Evolutionary conservation across 352 stramenopile genomes (phyloP).

Genomic region (Peronospora belbahrii): DNA sequence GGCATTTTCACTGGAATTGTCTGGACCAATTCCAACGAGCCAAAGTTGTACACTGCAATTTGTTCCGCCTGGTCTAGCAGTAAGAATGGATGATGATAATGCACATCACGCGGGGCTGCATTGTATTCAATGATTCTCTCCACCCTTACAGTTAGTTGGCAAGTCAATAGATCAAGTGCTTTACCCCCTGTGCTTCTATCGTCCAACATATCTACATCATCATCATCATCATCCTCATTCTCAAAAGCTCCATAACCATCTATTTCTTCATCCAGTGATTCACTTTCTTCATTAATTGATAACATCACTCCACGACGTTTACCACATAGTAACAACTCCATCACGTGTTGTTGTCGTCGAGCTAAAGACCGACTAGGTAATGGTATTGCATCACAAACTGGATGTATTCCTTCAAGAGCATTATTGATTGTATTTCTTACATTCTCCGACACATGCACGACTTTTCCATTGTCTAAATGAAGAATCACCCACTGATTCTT

Average conservation of each 20-base stretch:
- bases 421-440: constrained; percentile 18
- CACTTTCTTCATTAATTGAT: constrained; percentile 25
- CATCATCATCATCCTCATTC: too few species aligned
- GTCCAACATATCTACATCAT: constrained; percentile 2
- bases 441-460: constrained; percentile 22
- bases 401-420: constrained; percentile 17
- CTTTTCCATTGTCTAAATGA: constrained; percentile 52
- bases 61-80: constrained; percentile 51
- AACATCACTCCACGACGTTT: constrained; percentile 49
- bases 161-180: constrained; percentile 33
- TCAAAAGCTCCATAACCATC: constrained; percentile 22
- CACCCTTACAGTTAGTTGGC: constrained; percentile 36
- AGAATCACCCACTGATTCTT: constrained; percentile 62
- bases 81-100: constrained; percentile 65
- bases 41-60: constrained; percentile 57
- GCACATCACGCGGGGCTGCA: constrained; percentile 28
- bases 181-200: constrained; percentile 14
- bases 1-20: constrained; percentile 45
- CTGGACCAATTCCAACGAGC: constrained; percentile 45
- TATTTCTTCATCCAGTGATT: constrained; percentile 5
- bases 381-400: constrained; percentile 28
- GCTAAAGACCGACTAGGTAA: constrained; percentile 32
- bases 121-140: constrained; percentile 47
- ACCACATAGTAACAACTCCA: constrained; percentile 50
- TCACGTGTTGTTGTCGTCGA: constrained; percentile 23